Conservation (phyloP, 305 asterid genomes). For the Fraxinus latifolia region DNA sequence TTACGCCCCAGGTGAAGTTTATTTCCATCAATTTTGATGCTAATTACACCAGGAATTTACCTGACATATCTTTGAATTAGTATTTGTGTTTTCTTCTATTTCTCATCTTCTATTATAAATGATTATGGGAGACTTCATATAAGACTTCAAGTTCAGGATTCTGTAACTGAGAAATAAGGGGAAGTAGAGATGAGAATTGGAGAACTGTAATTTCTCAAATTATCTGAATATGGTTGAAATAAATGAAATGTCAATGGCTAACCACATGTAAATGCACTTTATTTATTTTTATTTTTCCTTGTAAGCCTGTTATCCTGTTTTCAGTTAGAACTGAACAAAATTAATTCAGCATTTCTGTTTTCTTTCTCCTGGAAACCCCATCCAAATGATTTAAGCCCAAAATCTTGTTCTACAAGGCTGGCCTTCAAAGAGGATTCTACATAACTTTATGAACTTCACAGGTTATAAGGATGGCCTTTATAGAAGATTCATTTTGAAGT, state of each 20-base stretch:
- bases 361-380: neutral
- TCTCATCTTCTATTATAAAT: neutral
- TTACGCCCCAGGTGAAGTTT: slow-evolving; percentile 82
- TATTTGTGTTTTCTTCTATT: neutral
- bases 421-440: neutral
- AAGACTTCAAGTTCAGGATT: neutral
- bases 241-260: neutral
- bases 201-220: neutral
- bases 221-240: neutral
- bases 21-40: slow-evolving; percentile 11
- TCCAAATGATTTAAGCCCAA: neutral
- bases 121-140: neutral
- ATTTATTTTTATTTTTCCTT: neutral
- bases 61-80: slow-evolving; percentile 9
- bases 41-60: neutral
- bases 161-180: neutral
- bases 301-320: neutral
- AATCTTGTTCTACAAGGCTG: neutral
- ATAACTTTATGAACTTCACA: neutral
- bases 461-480: neutral
- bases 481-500: neutral
- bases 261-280: neutral
- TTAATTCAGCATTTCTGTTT: neutral
- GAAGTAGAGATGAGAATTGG: neutral
- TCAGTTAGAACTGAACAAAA: neutral